Evolutionary conservation across 331 rosid genomes (phyloP), one percentile per base, ranked within the genome.

Genomic region (Phaseolus coccineus): DNA sequence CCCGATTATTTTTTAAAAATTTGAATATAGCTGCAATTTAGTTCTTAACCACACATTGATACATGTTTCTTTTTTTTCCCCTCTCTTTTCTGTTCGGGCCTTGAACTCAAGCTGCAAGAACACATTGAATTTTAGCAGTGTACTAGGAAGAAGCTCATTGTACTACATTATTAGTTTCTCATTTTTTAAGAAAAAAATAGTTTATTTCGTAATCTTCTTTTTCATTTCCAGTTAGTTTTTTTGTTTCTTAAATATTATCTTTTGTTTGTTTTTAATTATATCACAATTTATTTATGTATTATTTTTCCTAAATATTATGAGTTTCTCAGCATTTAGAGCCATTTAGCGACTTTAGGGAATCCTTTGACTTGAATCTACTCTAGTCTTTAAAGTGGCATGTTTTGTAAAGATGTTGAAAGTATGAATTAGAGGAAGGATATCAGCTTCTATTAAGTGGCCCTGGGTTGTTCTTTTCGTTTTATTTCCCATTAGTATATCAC

Each of bases 21-120:
- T 82, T 19, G 69, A 74, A 73, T 55, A 50, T 44, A 39, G 61
- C 74, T 40, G 71, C 76, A 35, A 22, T 62, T n/a, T 59, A 51
- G 74, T 40, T 77, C 24, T 77, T 57, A 44, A 70, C 31, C 42
- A 14, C 35, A 33, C 22, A 16, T 15, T 55, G 59, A 46, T 24
- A 25, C 73, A 31, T 52, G 15, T 31, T 74, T 37, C 11, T 22
- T 4, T 76, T 65, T 56, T 35, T 69, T 19, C 2, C 61, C 22
- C 71, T 71, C 78, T 51, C 8, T 37, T 33, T 77, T 61, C 39
- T 61, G 16, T 69, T 28, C 31, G 71, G 67, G 48, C 52, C 71
- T 30, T 74, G 22, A 67, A 35, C 35, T 28, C n/a, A 75, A 69
- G 57, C 78, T 82, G 33, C n/a, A 52, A 72, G 51, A 80, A 42